A percentile compares a stretch with the other conserved stretches of the same genome.
These are phyloP conservation scores for Conticribra guillardii DNA, from an alignment of 108 stramenopile genomes.

Conservation along the genomic window DNA sequence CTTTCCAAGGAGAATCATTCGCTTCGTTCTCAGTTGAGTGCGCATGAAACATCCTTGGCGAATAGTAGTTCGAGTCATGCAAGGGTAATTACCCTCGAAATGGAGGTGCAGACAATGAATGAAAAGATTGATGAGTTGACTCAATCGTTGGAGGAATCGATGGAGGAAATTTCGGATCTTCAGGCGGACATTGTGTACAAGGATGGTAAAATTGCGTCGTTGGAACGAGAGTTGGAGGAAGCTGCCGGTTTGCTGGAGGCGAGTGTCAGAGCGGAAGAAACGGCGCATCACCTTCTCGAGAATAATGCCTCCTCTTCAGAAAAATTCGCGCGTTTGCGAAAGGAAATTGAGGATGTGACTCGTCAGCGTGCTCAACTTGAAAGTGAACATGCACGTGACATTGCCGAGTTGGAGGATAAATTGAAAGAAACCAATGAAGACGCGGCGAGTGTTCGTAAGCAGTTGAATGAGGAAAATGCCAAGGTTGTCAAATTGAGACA, in stretches of 20 bases:
- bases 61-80: constrained; percentile 9
- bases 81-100: constrained; percentile 28
- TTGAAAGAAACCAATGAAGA: constrained; percentile 51
- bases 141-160: constrained; percentile 47
- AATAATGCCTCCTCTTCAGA: constrained; percentile 9
- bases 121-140: constrained; percentile 60
- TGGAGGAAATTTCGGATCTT: constrained; percentile 50
- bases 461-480: constrained; percentile 26
- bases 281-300: constrained; percentile 5
- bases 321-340: constrained; percentile 38
- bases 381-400: constrained; percentile 39
- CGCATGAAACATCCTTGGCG: background rate
- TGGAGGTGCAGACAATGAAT: constrained; percentile 22
- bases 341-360: constrained; percentile 49
- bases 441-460: constrained; percentile 31
- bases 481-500: constrained; percentile 12
- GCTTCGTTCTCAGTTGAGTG: background rate
- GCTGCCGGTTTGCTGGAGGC: constrained; percentile 20
- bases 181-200: constrained; percentile 44
- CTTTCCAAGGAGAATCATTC: background rate
- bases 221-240: constrained; percentile 48
- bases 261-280: constrained; percentile 2
- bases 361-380: constrained; percentile 39
- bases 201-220: constrained; percentile 25
- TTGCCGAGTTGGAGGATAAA: constrained; percentile 49